Evolutionary conservation across 768 basidiomycete species (phyloP), one percentile per base, ranked within the genome.

Genomic region (Amyloporia xantha): DNA sequence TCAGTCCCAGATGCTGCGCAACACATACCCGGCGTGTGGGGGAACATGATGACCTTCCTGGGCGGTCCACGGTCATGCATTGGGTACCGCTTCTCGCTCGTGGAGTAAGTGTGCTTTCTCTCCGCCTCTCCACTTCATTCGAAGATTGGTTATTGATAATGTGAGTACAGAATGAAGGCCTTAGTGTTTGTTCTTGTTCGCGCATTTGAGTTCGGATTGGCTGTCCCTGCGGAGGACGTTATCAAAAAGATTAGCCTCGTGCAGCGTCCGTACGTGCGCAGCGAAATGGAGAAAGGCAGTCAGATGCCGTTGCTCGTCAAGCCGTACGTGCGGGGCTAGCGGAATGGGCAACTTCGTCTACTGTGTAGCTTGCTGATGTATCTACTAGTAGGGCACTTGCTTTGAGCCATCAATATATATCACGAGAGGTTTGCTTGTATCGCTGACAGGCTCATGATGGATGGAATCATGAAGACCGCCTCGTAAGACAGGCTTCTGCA

Each of bases 1-100:
- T 21, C 46, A 39, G 54, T 67, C 4, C 79, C 80, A 0, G 69
- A 74, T 24, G 66, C 66, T 2, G 72, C 68, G 1, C 59, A 56
- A 3, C 49, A 59, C 1, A 66, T 84, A 28, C 84, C 84, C 9
- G 78, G 81, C 7, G 70, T 84, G 1, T 82, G 75, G 74, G 72
- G 75, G 10, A 74, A 81, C 54, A 54, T 78, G 54, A 58, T 84
- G 28, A 74, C 78, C 0, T 86, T 86, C 70, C 53, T 80, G 2
- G 80, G 78, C 24, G 84, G 84, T 4, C 77, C 80, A 13, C 70
- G 74, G n/a, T 71, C 79, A 0, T 86, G 83, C 47, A 84, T 84
- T 25, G 81, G 82, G 0, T 84, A 76, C 59, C 73, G 77, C 3
- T 84, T 84, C 58, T 70, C 82, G 10, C 59, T 82, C n/a, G 66